Base-by-base conservation (phyloP, 306 rosid species). In the Benincasa hispida region DNA sequence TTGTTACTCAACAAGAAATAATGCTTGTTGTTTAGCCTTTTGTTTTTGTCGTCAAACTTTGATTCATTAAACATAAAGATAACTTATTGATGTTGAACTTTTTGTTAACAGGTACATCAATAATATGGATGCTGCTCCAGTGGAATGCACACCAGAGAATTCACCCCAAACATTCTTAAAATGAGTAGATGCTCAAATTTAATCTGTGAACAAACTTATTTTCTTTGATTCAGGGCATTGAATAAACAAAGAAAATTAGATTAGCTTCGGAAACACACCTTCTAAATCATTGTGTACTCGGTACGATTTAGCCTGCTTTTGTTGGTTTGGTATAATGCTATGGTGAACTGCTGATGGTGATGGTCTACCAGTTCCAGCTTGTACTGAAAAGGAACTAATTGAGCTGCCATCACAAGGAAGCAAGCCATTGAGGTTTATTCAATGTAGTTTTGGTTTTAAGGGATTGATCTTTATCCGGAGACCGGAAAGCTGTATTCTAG, bases 81-180 rank as follows among this genome's bases (percentile, higher is more conserved):
- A 22, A 6, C 24, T 45, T 13, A 45, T 24, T 69, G 17, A 56
- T 41, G 55, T 25, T 42, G 75, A 77, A 70, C 76, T 66, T 17
- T 27, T 74, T 81, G 75, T 76, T 48, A 28, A 70, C 83, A 92
- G 98, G 99, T 60, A 95, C 98, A 27, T 92, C 98, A 1, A 88
- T 95, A 61, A 10, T 89, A 28, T 95, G 99, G 99, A 95, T 95
- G 99, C 63, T 91, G 76, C 47, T 88, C 86, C 97, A 90, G 59
- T 90, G 98, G 99, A 95, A 90, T 79, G 61, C 87, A 5, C 91
- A 88, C 83, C 86, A 75, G 50, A 79, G 72, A 69, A 56, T 74
- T 62, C 86, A 75, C 76, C 78, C 50, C 78, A 80, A 86, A 80
- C 86, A 76, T 68, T 81, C 78, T 37, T 80, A 65, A 82, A 83